A percentile compares a stretch with the other conserved stretches of the same genome.
Evolutionary conservation across 306 rosid genomes (phyloP).

Genomic region (Canavalia gladiata): DNA sequence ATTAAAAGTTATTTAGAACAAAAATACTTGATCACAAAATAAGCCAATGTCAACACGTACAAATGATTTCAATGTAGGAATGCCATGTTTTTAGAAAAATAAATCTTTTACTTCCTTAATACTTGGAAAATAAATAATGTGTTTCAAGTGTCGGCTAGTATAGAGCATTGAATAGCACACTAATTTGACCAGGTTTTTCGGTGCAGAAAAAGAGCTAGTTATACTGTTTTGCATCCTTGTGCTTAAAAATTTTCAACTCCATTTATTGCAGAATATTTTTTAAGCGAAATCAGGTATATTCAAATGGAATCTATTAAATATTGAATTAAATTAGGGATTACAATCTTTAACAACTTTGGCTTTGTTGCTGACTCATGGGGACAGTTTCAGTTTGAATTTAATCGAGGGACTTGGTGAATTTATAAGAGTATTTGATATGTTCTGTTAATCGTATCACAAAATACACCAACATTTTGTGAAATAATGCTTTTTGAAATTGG

Average conservation of each 20-base stretch:
- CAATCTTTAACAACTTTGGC: not conserved
- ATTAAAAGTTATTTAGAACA: not conserved
- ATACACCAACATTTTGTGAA: not conserved
- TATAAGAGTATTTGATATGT: not conserved
- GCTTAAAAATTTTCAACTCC: not conserved
- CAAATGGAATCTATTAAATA: not conserved
- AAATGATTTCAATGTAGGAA: not conserved
- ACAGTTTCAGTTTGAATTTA: not conserved
- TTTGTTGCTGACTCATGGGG: not conserved
- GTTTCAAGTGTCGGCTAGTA: not conserved
- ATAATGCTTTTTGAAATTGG: not conserved
- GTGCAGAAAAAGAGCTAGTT: not conserved
- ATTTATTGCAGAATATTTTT: not conserved
- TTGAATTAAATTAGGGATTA: not conserved
- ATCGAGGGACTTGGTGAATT: not conserved
- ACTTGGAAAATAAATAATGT: not conserved
- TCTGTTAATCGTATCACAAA: not conserved
- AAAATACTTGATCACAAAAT: not conserved
- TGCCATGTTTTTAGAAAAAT: not conserved
- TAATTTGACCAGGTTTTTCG: not conserved
- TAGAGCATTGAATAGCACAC: not conserved
- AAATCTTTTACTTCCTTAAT: not conserved
- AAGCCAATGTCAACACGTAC: not conserved
- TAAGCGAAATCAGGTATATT: not conserved
- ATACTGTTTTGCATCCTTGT: not conserved